Conservation (phyloP, 1,284 basidiomycete species). For the Ustilago bromivora region DNA sequence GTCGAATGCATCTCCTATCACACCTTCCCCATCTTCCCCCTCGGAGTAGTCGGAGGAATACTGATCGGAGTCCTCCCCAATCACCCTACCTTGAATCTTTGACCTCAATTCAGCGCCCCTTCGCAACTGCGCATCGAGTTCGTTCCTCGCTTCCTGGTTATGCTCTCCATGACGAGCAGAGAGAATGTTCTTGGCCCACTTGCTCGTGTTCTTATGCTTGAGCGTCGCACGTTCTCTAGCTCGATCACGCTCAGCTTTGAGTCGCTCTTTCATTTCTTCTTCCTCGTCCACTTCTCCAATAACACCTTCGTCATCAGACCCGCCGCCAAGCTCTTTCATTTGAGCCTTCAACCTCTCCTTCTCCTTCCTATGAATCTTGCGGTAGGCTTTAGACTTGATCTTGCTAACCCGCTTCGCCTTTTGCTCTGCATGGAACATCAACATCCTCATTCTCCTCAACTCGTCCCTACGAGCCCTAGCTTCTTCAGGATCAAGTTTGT, state of each 20-base stretch:
- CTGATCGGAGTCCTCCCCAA: slow-evolving; percentile 37
- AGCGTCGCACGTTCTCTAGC: slow-evolving; percentile 66
- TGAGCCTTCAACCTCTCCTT: slow-evolving; percentile 73
- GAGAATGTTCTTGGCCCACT: slow-evolving; percentile 65
- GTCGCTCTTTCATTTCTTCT: slow-evolving; percentile 71
- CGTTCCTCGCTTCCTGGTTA: slow-evolving; percentile 57
- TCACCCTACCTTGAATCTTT: slow-evolving; percentile 58
- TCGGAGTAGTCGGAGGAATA: slow-evolving; percentile 22
- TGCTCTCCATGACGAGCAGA: slow-evolving; percentile 43
- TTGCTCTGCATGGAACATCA: slow-evolving; percentile 92
- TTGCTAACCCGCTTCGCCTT: slow-evolving; percentile 91
- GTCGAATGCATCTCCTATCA: slow-evolving; percentile 50
- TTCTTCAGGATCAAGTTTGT: slow-evolving; percentile 84
- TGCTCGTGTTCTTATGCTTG: slow-evolving; percentile 69
- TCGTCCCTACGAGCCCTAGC: slow-evolving; percentile 83
- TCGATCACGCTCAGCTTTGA: slow-evolving; percentile 79
- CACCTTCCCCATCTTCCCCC: slow-evolving; percentile 11
- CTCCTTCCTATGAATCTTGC: slow-evolving; percentile 85
- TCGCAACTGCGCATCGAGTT: slow-evolving; percentile 61
- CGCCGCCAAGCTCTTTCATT: slow-evolving; percentile 69
- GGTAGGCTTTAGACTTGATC: slow-evolving; percentile 95
- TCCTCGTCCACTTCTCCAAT: slow-evolving; percentile 68
- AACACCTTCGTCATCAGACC: slow-evolving; percentile 69
- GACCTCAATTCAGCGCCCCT: slow-evolving; percentile 52
- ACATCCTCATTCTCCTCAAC: slow-evolving; percentile 86